Evolutionary conservation across 495 filamentous ascomycete genomes (phyloP), one percentile per base, ranked within the genome.

Genomic region (Podospora sp.): DNA sequence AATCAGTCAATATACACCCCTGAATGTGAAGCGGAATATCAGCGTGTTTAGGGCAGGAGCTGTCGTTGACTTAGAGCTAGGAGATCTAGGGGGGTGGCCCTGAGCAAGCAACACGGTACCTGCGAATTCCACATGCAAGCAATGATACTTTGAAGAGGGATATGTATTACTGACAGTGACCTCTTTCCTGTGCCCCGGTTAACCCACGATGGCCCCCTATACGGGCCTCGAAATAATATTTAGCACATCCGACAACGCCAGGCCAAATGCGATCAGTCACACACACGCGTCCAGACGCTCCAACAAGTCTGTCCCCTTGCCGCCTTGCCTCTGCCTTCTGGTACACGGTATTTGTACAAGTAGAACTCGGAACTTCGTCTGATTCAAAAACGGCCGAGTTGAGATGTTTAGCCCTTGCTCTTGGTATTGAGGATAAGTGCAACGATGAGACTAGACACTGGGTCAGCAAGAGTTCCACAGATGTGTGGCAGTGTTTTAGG

Each of bases 371-470:
- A 9, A 11, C 18, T n/a, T 33, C 24, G 12, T 46, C 24, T 9
- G 22, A 25, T 33, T 6, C 18, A 20, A n/a, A 29, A 33, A 59
- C 56, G 16, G 24, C 25, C 56, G 33, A 27, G 24, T 24, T 20
- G 3, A 33, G 12, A 22, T 22, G 26, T 27, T 81, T 73, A 84
- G 63, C 81, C 81, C 78, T 78, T 84, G 80, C 80, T 83, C 82
- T 84, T 84, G 67, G 81, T 84, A 76, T 83, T 83, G 66, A 84
- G 79, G 67, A 84, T 81, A 63, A 84, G 81, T 20, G 79, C 82
- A 29, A 83, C 81, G 35, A 84, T 84, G 55, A 84, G 81, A 5
- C 76, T 78, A 58, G 16, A n/a, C 11, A 0, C 2, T 2, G 49
- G 8, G 65, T 73, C 18, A 75, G 67, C 40, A 8, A 21, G 8